These are phyloP conservation scores for Adansonia grandidieri DNA, from an alignment of 441 rosid genomes.

Conservation along the genomic window DNA sequence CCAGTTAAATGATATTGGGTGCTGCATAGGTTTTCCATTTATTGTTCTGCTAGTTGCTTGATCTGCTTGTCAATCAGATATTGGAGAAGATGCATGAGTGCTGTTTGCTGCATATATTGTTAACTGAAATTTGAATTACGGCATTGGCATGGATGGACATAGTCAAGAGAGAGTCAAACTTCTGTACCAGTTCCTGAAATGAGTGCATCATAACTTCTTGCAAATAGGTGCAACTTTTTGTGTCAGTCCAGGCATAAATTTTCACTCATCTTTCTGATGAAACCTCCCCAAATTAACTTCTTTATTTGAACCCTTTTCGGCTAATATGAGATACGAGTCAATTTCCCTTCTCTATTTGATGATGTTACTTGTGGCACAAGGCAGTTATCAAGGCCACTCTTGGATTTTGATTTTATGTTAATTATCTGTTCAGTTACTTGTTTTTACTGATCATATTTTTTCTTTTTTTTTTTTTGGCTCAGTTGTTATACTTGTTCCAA, in stretches of 20 bases:
- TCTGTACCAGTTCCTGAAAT: slow-evolving; percentile 19
- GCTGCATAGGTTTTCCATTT: not conserved
- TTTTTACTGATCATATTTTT: not conserved
- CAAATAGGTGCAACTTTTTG: slow-evolving; percentile 16
- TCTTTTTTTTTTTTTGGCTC: slow-evolving; percentile 20
- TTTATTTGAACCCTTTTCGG: not conserved
- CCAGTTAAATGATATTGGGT: slow-evolving; percentile 8
- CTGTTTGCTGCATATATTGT: not conserved
- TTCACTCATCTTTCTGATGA: not conserved
- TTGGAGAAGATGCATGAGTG: not conserved
- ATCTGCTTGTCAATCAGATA: not conserved
- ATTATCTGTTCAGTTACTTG: not conserved
- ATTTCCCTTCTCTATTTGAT: not conserved
- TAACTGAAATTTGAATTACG: slow-evolving; percentile 1
- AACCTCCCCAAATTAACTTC: not conserved
- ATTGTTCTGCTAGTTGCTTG: slow-evolving; percentile 14
- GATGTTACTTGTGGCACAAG: not conserved
- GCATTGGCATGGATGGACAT: not conserved
- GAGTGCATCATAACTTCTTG: not conserved
- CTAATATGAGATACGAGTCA: not conserved
- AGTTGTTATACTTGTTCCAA: slow-evolving; percentile 97
- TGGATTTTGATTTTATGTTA: not conserved
- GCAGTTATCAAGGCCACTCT: not conserved
- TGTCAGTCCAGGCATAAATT: not conserved
- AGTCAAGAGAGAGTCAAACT: not conserved